These are phyloP conservation scores for Zygosaccharomyces rouxii DNA, from an alignment of 805 yeast genomes.

Conservation along the genomic window DNA sequence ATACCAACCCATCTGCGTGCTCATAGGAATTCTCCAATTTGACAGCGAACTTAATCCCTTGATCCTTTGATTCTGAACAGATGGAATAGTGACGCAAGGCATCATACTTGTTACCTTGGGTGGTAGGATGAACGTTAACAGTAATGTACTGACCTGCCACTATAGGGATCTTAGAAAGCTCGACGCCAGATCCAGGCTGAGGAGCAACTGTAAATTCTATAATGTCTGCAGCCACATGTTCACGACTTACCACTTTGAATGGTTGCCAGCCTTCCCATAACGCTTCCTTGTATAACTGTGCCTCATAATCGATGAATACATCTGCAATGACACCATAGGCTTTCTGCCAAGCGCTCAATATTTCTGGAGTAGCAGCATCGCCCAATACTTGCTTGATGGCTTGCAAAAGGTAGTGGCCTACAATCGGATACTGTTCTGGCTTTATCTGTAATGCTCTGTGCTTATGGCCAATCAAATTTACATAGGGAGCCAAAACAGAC, in stretches of 20 bases:
- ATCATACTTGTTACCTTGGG: conserved; percentile 38
- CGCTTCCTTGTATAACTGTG: conserved; percentile 41
- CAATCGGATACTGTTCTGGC: conserved; percentile 64
- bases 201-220: conserved; percentile 50
- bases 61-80: conserved; percentile 37
- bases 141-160: conserved; percentile 41
- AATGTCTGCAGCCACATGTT: conserved; percentile 44
- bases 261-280: conserved; percentile 59
- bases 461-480: conserved; percentile 56
- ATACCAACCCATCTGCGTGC: conserved; percentile 43
- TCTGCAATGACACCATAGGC: conserved; percentile 65
- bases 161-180: conserved; percentile 25
- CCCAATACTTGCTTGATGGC: conserved; percentile 56
- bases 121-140: conserved; percentile 34
- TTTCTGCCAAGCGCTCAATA: conserved; percentile 58
- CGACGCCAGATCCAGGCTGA: conserved; percentile 36
- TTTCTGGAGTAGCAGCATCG: conserved; percentile 53
- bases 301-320: conserved; percentile 53
- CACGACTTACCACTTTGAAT: conserved; percentile 43
- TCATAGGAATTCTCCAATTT: conserved; percentile 37
- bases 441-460: conserved; percentile 60
- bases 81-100: conserved; percentile 59
- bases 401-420: conserved; percentile 52
- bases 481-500: conserved; percentile 48
- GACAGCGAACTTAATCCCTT: conserved; percentile 57